phyloP scores from a whole-genome alignment of 2,329 filamentous ascomycete genomes.

The Venturia aucupariae region DNA sequence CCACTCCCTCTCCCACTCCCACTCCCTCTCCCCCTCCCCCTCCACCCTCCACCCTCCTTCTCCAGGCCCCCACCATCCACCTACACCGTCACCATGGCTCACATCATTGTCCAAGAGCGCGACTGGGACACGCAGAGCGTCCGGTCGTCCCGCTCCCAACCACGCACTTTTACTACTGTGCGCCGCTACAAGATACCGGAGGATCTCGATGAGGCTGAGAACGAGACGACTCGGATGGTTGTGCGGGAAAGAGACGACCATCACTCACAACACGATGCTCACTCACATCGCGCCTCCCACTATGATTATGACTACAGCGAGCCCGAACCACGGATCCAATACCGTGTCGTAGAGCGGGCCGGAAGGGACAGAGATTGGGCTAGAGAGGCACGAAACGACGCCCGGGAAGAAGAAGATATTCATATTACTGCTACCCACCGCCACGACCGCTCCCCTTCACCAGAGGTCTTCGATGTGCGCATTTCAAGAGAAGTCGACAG shows the following conservation, averaged over 20 bases:
- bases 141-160: conserved; percentile 27
- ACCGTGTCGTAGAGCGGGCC: conserved; percentile 28
- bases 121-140: conserved; percentile 33
- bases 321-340: conserved; percentile 17
- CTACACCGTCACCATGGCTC: background rate
- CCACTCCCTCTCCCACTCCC: no score
- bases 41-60: background rate
- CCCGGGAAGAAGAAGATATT: conserved; percentile 10
- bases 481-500: conserved; percentile 12
- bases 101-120: conserved; percentile 17
- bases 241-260: conserved; percentile 20
- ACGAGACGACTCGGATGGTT: conserved; percentile 42
- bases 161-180: conserved; percentile 43
- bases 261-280: background rate
- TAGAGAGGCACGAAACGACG: background rate
- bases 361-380: background rate
- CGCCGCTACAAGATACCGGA: conserved; percentile 52
- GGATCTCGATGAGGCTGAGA: conserved; percentile 26
- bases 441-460: conserved; percentile 1
- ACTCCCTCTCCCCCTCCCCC: no score
- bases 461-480: conserved; percentile 7
- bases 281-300: background rate
- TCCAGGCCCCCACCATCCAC: background rate
- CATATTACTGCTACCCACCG: conserved; percentile 2
- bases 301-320: background rate